A percentile compares a stretch with the other conserved stretches of the same genome.
phyloP scores from a whole-genome alignment of 441 rosid genomes.

The Mallotus repandus region DNA sequence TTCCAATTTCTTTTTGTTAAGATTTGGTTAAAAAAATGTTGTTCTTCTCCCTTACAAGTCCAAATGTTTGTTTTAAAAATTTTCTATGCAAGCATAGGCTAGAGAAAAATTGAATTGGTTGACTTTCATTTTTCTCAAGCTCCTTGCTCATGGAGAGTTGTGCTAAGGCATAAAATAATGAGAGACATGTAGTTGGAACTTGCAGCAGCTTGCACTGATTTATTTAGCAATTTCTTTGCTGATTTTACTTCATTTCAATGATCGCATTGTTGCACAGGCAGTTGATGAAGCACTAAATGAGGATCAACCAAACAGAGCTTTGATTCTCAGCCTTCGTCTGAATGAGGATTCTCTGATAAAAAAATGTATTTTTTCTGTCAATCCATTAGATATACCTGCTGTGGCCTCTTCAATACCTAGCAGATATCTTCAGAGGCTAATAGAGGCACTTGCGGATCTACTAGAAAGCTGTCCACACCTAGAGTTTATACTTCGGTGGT shows the following conservation, averaged over 20 bases:
- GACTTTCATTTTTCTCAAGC: not conserved
- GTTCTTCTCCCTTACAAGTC: not conserved
- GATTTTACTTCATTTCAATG: conserved; percentile 7
- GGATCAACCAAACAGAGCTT: conserved; percentile 68
- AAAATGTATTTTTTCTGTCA: conserved; percentile 71
- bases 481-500: conserved; percentile 87
- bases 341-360: conserved; percentile 80
- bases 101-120: not conserved
- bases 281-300: conserved; percentile 71
- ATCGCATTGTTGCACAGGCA: conserved; percentile 45
- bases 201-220: not conserved
- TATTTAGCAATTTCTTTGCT: not conserved
- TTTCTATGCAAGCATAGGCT: not conserved
- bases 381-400: conserved; percentile 66
- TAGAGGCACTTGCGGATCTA: conserved; percentile 80
- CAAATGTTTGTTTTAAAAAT: not conserved
- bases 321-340: conserved; percentile 83
- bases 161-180: no score
- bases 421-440: conserved; percentile 74
- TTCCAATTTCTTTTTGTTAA: conserved; percentile 2
- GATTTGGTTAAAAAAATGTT: not conserved
- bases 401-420: conserved; percentile 62
- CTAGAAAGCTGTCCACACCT: conserved; percentile 91
- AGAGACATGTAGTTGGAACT: not conserved
- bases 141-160: not conserved